Evolutionary conservation across 768 basidiomycete species (phyloP), one percentile per base, ranked within the genome.

Genomic region (Epithele typhae): DNA sequence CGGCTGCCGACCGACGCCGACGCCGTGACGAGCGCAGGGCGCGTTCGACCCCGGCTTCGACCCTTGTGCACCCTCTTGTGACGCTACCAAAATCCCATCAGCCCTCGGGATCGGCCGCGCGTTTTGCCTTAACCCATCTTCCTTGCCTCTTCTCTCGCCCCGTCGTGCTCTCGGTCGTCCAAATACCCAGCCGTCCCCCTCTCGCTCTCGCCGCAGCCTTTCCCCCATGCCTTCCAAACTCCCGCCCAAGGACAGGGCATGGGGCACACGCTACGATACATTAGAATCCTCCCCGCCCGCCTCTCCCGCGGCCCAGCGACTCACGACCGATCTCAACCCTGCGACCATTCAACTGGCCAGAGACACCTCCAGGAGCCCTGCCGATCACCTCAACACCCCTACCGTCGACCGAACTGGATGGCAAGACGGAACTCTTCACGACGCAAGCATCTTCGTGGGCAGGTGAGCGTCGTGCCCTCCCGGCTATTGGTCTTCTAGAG

Each of bases 391-490:
- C n/a, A n/a, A n/a, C n/a, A n/a, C n/a, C n/a, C n/a, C n/a, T n/a
- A n/a, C n/a, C n/a, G n/a, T n/a, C n/a, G n/a, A n/a, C n/a, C n/a
- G n/a, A n/a, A n/a, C n/a, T n/a, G n/a, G 22, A 18, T 21, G 33
- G 32, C 8, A 24, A 7, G 27, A 30, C 7, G 27, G 27, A 30
- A 12, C 19, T 8, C 75, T 78, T 45, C 84, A 88, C 61, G 83
- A 90, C 53, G 81, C 87, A 33, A 89, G 86, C 57, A 75, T 92
- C 56, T 92, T 92, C 63, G 82, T 91, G 49, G 89, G 90, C 63
- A 89, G 87, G 88, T 87, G 57, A 4, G 61, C 46, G 35, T 43
- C 34, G 43, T 21, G 33, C 48, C 45, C n/a, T 37, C 15, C 15
- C 37, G 41, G 15, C 25, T 14, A 8, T 21, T 25, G 39, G 18